Evolutionary conservation across 2,329 filamentous ascomycete species (phyloP).

Genomic region (Calonectria pseudoturangicola): DNA sequence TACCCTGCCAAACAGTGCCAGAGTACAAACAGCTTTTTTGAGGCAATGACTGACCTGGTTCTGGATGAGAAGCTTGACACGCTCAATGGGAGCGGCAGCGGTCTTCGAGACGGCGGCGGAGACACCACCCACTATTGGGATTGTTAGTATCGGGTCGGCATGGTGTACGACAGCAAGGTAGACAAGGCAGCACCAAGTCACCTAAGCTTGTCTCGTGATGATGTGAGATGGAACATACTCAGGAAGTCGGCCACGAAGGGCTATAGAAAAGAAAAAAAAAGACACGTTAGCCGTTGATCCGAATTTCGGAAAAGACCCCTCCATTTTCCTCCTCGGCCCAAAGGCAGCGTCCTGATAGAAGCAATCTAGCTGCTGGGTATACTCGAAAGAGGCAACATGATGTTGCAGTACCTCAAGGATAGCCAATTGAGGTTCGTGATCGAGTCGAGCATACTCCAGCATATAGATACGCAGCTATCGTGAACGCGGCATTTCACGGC

Average conservation of each 20-base stretch:
- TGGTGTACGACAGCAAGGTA: conserved; percentile 43
- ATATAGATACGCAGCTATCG: conserved; percentile 47
- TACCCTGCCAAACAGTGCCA: not conserved
- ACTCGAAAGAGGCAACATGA: not conserved
- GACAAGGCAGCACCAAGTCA: conserved; percentile 36
- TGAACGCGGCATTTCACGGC: conserved; percentile 56
- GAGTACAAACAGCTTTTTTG: not conserved
- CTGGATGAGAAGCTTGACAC: conserved; percentile 99
- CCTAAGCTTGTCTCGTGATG: conserved; percentile 36
- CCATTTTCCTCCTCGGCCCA: conserved; percentile 20
- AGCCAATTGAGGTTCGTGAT: conserved; percentile 45
- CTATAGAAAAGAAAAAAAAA: conserved; percentile 65
- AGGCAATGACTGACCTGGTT: conserved; percentile 87
- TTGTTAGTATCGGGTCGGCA: conserved; percentile 44
- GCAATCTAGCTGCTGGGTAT: conserved; percentile 5
- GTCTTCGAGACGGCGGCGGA: conserved; percentile 99
- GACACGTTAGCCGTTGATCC: conserved; percentile 49
- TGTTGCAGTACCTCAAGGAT: conserved; percentile 17
- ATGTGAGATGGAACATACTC: conserved; percentile 81
- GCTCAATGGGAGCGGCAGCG: conserved; percentile 99
- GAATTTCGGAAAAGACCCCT: not conserved
- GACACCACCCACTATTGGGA: conserved; percentile 93
- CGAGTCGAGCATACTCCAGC: conserved; percentile 28
- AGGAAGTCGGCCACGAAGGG: conserved; percentile 98
- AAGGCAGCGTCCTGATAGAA: conserved; percentile 33